Percentiles rank a stretch among this genome's conserved stretches.
These are phyloP conservation scores for Atkinsonella hypoxylon DNA, from an alignment of 2,329 filamentous ascomycete genomes.

Conservation along the genomic window DNA sequence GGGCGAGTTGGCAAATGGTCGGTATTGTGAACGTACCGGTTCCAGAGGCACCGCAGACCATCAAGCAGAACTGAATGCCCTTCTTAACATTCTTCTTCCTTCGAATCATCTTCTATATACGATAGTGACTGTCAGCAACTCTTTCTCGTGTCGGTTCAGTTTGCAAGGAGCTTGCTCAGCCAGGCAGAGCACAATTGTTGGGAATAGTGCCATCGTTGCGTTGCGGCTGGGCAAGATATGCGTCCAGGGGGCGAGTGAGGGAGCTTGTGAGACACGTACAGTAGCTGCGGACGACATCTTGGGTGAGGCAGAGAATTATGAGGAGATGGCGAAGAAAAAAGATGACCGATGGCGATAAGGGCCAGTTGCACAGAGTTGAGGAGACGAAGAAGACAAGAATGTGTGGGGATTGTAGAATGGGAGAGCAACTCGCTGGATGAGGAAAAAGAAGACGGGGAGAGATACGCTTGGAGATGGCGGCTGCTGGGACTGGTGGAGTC, in stretches of 20 bases:
- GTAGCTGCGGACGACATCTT: slow-evolving; percentile 16
- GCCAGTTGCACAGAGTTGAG: slow-evolving; percentile 6
- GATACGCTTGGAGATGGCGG: slow-evolving; percentile 7
- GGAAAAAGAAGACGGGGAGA: slow-evolving; percentile 7
- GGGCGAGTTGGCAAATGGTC: neutral
- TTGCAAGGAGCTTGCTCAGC: slow-evolving; percentile 2
- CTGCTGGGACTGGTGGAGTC: slow-evolving; percentile 4
- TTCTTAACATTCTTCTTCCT: slow-evolving; percentile 99
- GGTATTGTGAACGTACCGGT: slow-evolving; percentile 56
- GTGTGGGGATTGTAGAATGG: slow-evolving; percentile 3
- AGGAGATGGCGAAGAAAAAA: slow-evolving; percentile 6
- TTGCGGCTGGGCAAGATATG: neutral
- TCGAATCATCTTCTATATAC: slow-evolving; percentile 75
- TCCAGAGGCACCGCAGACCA: slow-evolving; percentile 98
- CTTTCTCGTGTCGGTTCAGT: neutral
- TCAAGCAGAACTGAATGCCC: slow-evolving; percentile 99
- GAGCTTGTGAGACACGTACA: slow-evolving; percentile 7
- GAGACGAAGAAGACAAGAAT: slow-evolving; percentile 6
- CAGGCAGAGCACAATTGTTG: slow-evolving; percentile 6
- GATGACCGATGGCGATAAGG: slow-evolving; percentile 9
- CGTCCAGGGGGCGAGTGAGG: slow-evolving; percentile 1
- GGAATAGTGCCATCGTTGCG: neutral
- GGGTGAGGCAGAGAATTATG: slow-evolving; percentile 5
- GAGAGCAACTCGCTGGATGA: slow-evolving; percentile 8
- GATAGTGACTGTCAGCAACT: slow-evolving; percentile 18